Evolutionary conservation across 768 basidiomycete species (phyloP).

Genomic region (Naematelia encephala): DNA sequence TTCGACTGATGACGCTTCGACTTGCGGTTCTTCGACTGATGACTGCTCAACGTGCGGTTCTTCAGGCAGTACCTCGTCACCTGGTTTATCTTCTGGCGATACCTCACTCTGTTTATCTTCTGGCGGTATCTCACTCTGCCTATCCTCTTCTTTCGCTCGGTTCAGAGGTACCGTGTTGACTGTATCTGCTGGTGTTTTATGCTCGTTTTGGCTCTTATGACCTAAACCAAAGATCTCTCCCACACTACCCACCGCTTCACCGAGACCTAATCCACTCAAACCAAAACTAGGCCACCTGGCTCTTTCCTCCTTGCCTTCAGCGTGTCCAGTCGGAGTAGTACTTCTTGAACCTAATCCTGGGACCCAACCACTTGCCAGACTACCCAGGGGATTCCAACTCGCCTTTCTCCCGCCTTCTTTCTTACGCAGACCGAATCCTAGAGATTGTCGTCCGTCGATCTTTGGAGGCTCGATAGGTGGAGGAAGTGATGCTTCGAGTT

Average conservation of each 20-base stretch:
- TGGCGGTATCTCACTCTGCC: too few species aligned
- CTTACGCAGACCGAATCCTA: constrained; percentile 19
- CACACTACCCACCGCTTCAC: constrained; percentile 20
- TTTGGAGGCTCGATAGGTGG: constrained; percentile 1
- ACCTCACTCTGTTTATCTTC: too few species aligned
- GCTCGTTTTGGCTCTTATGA: background rate
- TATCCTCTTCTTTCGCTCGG: too few species aligned
- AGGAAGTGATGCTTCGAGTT: constrained; percentile 24
- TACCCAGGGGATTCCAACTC: constrained; percentile 25
- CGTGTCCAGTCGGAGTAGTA: constrained; percentile 10
- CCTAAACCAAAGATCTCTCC: constrained; percentile 24
- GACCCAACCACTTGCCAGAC: constrained; percentile 25
- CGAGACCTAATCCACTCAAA: constrained; percentile 17
- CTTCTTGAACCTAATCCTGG: constrained; percentile 12
- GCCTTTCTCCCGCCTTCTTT: constrained; percentile 17
- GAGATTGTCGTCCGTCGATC: constrained; percentile 9
- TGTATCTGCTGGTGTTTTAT: too few species aligned
- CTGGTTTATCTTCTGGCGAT: too few species aligned
- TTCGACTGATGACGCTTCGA: too few species aligned
- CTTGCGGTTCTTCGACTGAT: too few species aligned
- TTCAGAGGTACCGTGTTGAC: too few species aligned
- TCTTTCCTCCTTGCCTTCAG: constrained; percentile 3
- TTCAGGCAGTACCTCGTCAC: background rate
- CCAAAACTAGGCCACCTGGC: constrained; percentile 18
- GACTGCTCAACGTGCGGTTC: background rate